Base-by-base conservation (phyloP, 2,329 filamentous ascomycete species). In the Colletotrichum phormii region DNA sequence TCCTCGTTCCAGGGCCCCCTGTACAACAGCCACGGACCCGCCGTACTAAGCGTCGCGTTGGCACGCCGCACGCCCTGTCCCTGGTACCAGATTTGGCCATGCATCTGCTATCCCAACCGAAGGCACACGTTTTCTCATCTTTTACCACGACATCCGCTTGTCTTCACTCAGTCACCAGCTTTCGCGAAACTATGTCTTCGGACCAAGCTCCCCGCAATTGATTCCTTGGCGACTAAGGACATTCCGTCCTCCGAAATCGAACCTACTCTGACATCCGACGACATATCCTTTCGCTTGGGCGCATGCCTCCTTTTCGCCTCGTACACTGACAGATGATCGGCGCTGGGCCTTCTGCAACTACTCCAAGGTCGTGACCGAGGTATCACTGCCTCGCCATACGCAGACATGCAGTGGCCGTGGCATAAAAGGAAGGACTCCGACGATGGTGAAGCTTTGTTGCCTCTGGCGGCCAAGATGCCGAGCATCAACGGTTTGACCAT, bases 381-480 rank as follows among this genome's bases (percentile, higher is more conserved):
- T 58, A 54, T 22, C 49, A 18, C 54, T 63, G 62, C 71, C 63
- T 72, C 73, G 57, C 57, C 62, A 35, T 62, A 35, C 58, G 59
- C 73, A 71, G 80, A 79, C 62, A 82, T 82, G 81, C 80, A 79
- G 79, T 82, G 81, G 80, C 81, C 80, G 58, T 82, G 79, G 78
- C 78, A 78, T 71, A 78, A 78, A 77, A 78, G 79, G 76, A 76
- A 81, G 68, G 75, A 75, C 69, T 79, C 81, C 73, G 78, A 78
- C 75, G 78, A 80, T 71, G 76, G 77, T 53, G 77, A 67, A 57
- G 54, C 79, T 31, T 76, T 85, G 63, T 79, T 82, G 60, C 83
- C 83, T 61, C 55, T 84, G 51, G 77, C 81, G 54, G 49, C 66
- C 42, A 76, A 78, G 57, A 70, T 79, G 46, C 79, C 81, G 24